Base-by-base conservation (phyloP, 768 basidiomycete genomes). In the Rossbeevera mucosa region DNA sequence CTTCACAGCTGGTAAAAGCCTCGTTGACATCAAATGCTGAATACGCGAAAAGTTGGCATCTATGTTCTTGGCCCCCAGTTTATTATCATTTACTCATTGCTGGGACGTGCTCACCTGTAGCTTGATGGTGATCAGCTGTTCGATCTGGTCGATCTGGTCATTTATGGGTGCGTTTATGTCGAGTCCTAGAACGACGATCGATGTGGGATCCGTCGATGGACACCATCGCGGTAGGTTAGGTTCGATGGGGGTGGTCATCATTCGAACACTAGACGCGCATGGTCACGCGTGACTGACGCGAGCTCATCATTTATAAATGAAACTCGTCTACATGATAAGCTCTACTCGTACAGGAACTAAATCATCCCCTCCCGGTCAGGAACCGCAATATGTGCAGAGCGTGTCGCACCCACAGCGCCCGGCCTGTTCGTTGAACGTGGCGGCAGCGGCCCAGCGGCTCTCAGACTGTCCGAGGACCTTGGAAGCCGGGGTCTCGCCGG, bases 21-120 rank as follows among this genome's bases (percentile, higher is more conserved):
- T 81, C 52, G 78, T 87, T 5, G 91, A 84, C 62, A 98, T 78
- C 16, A 91, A 71, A 62, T 91, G 81, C 63, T 97, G 93, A 54
- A 94, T 89, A 63, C 80, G 86, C 0, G 93, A 86, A 65, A 98
- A 94, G 65, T 93, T 93, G 51, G 90, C 90, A 65, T 98, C 95
- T 60, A 94, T 86, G 66, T 92, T 86, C 89, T 91, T 63, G 26
- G 9, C 25, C 28, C 46, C 20, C 38, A 5, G 9, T 36, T n/a
- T 40, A 58, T 57, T 59, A 57, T 58, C 50, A 24, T 22, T 42
- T 14, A 40, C 20, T 42, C 49, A 50, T 38, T 33, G 44, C 49
- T 45, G 50, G 51, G 50, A 55, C 31, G 31, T 13, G 22, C 66
- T 58, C 50, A 87, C 91, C 80, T 94, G 94, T 11, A 98, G 76